Percentiles rank a stretch among this genome's conserved stretches.
Evolutionary conservation across 2,329 filamentous ascomycete species (phyloP).

Genomic region (Aspergillus latus): DNA sequence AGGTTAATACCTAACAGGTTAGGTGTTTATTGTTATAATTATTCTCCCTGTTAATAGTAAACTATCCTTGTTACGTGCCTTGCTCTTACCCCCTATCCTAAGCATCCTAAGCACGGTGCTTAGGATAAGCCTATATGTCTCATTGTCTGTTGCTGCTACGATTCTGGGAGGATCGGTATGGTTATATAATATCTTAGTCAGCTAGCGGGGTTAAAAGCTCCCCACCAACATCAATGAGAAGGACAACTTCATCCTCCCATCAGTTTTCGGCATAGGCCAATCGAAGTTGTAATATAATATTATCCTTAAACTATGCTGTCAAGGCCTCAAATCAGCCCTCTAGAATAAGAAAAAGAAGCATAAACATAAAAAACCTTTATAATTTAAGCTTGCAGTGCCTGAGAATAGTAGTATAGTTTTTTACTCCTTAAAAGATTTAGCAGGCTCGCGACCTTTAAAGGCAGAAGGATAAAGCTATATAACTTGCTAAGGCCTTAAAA

Average conservation of each 20-base stretch:
- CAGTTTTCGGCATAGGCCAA: conserved; percentile 4
- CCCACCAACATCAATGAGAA: no score
- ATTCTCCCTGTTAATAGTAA: no score
- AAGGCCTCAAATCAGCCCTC: conserved; percentile 5
- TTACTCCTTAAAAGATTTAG: conserved; percentile 8
- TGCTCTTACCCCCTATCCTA: no score
- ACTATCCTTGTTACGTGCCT: no score
- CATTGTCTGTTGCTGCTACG: no score
- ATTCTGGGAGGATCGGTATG: no score
- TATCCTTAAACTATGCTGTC: conserved; percentile 2
- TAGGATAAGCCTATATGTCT: no score
- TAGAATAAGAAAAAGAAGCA: conserved; percentile 8
- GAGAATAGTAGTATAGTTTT: conserved; percentile 3
- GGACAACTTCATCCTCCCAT: neutral
- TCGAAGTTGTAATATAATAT: neutral
- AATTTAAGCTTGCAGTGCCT: neutral
- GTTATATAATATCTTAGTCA: no score
- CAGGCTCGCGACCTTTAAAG: conserved; percentile 3
- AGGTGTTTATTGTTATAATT: no score
- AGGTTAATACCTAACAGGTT: no score
- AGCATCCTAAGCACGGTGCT: no score
- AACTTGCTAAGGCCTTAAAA: conserved; percentile 5
- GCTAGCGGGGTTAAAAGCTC: no score
- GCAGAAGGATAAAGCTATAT: conserved; percentile 3
- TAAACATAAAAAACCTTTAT: neutral